Percentiles rank a stretch among this genome's conserved stretches.
phyloP scores from a whole-genome alignment of 139 green algal genomes.

The Nannochloris sp. region DNA sequence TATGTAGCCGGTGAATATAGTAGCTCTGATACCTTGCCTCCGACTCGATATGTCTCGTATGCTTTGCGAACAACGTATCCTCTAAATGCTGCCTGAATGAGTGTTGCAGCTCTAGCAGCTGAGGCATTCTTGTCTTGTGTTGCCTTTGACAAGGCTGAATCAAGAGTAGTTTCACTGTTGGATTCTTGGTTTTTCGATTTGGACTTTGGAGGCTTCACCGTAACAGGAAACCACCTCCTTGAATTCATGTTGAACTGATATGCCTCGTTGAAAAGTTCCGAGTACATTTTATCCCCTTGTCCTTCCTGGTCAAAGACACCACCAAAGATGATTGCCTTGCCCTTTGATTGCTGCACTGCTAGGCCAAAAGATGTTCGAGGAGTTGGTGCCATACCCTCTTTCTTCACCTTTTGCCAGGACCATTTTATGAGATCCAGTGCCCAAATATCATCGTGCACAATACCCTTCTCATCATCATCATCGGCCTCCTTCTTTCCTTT shows the following conservation, averaged over 20 bases:
- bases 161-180: constrained; percentile 11
- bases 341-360: constrained; percentile 45
- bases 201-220: constrained; percentile 23
- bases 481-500: constrained; percentile 52
- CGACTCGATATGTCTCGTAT: constrained; percentile 71
- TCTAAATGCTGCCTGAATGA: constrained; percentile 73
- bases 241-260: constrained; percentile 71
- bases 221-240: constrained; percentile 62
- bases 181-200: constrained; percentile 5
- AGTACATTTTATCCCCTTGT: constrained; percentile 53
- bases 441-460: constrained; percentile 83
- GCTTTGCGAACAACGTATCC: constrained; percentile 72
- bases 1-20: constrained; percentile 83
- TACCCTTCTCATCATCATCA: constrained; percentile 67
- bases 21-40: constrained; percentile 72
- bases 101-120: constrained; percentile 49
- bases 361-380: constrained; percentile 73
- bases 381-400: constrained; percentile 73
- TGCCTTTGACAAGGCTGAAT: constrained; percentile 17
- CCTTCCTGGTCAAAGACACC: constrained; percentile 83
- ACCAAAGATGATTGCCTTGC: constrained; percentile 80
- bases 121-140: constrained; percentile 36
- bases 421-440: constrained; percentile 41
- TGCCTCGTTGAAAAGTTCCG: constrained; percentile 78
- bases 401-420: constrained; percentile 82